Evolutionary conservation across 805 yeast genomes (phyloP).

Genomic region (Wickerhamiella alocasiicola): DNA sequence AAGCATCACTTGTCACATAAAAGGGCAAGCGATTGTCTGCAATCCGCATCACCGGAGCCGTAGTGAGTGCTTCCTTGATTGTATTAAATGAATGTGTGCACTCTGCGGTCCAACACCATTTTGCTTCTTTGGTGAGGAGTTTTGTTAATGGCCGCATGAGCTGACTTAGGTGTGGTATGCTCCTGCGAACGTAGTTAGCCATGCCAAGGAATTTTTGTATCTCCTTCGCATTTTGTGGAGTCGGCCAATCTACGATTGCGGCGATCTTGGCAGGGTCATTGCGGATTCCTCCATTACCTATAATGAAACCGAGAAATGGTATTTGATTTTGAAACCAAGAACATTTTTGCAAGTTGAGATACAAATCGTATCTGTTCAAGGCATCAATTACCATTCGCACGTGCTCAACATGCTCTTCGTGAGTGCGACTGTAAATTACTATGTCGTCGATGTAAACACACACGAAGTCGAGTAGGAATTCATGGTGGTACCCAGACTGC

Average conservation of each 20-base stretch:
- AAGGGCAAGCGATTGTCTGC: not conserved
- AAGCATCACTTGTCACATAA: not conserved
- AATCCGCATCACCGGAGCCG: not conserved
- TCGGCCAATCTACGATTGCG: conserved; percentile 5
- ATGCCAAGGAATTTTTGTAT: not conserved
- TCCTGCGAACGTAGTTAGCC: not conserved
- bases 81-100: not conserved
- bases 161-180: not conserved
- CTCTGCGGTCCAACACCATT: not conserved
- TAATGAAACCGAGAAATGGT: not conserved
- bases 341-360: not conserved
- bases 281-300: not conserved
- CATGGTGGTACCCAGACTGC: conserved; percentile 2
- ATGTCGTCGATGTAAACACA: conserved; percentile 8
- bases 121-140: not conserved
- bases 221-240: not conserved
- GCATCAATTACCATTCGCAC: not conserved
- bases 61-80: not conserved
- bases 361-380: not conserved
- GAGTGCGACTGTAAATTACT: not conserved
- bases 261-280: conserved; percentile 6
- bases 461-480: not conserved
- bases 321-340: not conserved
- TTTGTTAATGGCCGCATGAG: not conserved
- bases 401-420: not conserved